A percentile compares a stretch with the other conserved stretches of the same genome.
Evolutionary conservation across 768 basidiomycete species (phyloP).

Genomic region (Kwoniella sp.): DNA sequence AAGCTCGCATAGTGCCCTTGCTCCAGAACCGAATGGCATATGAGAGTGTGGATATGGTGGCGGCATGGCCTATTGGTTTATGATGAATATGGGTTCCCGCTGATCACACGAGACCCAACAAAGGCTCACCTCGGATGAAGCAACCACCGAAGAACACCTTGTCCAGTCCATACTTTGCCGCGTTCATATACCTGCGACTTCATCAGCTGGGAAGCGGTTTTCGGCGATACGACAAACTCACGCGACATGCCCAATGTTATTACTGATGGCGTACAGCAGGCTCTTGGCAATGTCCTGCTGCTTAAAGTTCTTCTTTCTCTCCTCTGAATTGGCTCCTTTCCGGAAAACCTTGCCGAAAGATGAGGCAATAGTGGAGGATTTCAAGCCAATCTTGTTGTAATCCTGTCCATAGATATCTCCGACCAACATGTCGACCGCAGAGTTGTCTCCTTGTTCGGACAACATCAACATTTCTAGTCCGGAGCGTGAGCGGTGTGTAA

Average conservation of each 20-base stretch:
- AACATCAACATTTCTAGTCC: conserved; percentile 94
- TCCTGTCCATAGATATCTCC: conserved; percentile 99
- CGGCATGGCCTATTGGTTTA: conserved; percentile 94
- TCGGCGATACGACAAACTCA: conserved; percentile 54
- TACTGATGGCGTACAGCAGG: conserved; percentile 90
- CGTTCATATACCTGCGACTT: conserved; percentile 96
- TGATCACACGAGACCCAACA: too few relatives aligned
- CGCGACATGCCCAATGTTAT: conserved; percentile 99
- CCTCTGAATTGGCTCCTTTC: conserved; percentile 58
- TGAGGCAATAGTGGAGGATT: conserved; percentile 96
- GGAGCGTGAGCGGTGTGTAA: background rate
- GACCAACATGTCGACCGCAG: conserved; percentile 94
- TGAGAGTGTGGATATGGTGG: conserved; percentile 93
- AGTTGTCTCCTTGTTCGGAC: conserved; percentile 90
- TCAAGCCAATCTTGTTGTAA: conserved; percentile 88
- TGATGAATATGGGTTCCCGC: too few relatives aligned
- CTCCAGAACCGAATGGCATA: conserved; percentile 99
- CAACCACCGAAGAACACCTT: conserved; percentile 98
- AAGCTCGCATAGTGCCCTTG: conserved; percentile 89
- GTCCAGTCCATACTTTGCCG: conserved; percentile 93
- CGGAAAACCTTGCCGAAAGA: conserved; percentile 98
- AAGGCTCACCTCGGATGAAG: conserved; percentile 87
- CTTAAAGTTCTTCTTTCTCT: conserved; percentile 70
- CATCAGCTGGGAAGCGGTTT: background rate
- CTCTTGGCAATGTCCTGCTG: conserved; percentile 93